A percentile compares a stretch with the other conserved stretches of the same genome.
These are phyloP conservation scores for Colletotrichum musicola DNA, from an alignment of 2,329 filamentous ascomycete genomes.

Conservation along the genomic window DNA sequence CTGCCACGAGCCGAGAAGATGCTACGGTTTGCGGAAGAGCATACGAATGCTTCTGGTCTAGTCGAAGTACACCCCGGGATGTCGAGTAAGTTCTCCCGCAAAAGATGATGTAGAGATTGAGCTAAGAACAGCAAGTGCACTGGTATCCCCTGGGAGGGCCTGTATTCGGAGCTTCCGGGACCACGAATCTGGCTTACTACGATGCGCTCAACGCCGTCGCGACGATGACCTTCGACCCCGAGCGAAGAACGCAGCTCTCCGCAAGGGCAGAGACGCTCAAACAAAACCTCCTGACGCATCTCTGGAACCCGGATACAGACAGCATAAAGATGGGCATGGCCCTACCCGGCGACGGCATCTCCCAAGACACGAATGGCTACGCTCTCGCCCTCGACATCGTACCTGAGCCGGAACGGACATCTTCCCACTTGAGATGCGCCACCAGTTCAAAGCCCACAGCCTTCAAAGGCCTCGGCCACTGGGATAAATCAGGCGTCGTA, in stretches of 20 bases:
- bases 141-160: slow-evolving; percentile 28
- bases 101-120: too few species aligned
- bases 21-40: slow-evolving; percentile 11
- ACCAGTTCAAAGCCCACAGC: not conserved
- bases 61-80: slow-evolving; percentile 21
- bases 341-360: slow-evolving; percentile 12
- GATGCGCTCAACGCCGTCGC: slow-evolving; percentile 18
- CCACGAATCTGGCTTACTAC: slow-evolving; percentile 29
- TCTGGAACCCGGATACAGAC: slow-evolving; percentile 15
- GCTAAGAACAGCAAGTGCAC: not conserved
- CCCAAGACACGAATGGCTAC: slow-evolving; percentile 28
- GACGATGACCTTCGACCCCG: slow-evolving; percentile 2
- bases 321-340: slow-evolving; percentile 15
- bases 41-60: slow-evolving; percentile 15
- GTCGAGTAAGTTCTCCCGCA: slow-evolving; percentile 15
- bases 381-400: slow-evolving; percentile 6
- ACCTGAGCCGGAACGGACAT: not conserved
- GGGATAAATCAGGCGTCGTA: slow-evolving; percentile 7
- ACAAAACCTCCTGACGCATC: not conserved
- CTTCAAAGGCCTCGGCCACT: slow-evolving; percentile 19
- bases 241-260: not conserved
- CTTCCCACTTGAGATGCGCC: not conserved
- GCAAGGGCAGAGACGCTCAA: slow-evolving; percentile 2
- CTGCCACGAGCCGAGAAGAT: slow-evolving; percentile 17
- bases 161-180: slow-evolving; percentile 17